phyloP scores from a whole-genome alignment of 257 asterid genomes.

The Jacaranda mimosifolia region DNA sequence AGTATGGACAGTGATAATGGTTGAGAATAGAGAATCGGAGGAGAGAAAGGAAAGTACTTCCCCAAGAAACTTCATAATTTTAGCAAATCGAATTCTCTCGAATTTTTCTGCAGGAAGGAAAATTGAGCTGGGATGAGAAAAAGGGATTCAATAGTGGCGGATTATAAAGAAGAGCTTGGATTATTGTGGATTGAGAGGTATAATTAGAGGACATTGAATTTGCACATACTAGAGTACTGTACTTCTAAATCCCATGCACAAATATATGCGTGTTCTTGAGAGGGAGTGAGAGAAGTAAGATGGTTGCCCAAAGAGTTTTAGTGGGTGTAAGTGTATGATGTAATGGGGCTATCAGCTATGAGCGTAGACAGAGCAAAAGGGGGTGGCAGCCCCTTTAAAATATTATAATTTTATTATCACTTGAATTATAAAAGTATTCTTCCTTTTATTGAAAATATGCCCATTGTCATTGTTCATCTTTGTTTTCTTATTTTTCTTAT shows the following conservation, averaged over 20 bases:
- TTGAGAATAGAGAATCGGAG: constrained; percentile 57
- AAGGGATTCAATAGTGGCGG: constrained; percentile 4
- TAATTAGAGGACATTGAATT: constrained; percentile 32
- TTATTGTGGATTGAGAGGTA: constrained; percentile 37
- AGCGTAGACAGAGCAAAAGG: too few relatives aligned
- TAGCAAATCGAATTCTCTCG: background rate
- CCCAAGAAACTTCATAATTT: constrained; percentile 28
- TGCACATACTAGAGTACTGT: constrained; percentile 14
- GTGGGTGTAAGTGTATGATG: too few relatives aligned
- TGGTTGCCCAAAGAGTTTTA: background rate
- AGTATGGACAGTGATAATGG: constrained; percentile 63
- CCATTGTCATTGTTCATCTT: too few relatives aligned
- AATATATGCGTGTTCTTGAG: background rate
- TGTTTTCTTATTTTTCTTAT: too few relatives aligned
- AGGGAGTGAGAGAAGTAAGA: background rate
- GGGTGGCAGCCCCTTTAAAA: too few relatives aligned
- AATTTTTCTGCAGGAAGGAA: background rate
- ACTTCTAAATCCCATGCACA: constrained; percentile 42
- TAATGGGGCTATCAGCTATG: too few relatives aligned
- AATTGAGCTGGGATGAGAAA: background rate
- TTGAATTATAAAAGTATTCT: too few relatives aligned
- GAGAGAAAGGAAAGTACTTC: constrained; percentile 41
- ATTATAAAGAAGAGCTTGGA: background rate
- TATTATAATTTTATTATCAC: too few relatives aligned
- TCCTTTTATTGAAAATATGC: too few relatives aligned